Evolutionary conservation across 305 asterid genomes (phyloP).

Genomic region (Fraxinus nigra): DNA sequence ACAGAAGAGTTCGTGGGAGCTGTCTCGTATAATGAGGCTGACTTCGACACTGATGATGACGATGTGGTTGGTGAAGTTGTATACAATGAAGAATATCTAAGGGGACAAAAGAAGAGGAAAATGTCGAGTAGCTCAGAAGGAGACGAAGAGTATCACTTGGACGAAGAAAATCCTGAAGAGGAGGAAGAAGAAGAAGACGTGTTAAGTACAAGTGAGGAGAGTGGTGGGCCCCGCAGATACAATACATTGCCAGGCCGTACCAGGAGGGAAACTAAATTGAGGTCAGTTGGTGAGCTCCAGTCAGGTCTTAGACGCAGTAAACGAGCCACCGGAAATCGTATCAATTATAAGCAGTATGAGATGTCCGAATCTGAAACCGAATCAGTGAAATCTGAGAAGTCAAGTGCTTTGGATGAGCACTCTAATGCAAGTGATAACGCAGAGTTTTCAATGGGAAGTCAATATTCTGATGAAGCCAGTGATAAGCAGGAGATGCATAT

Average conservation of each 20-base stretch:
- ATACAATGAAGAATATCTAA: constrained; percentile 81
- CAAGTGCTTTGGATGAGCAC: constrained; percentile 36
- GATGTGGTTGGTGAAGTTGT: constrained; percentile 89
- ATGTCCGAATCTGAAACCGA: constrained; percentile 80
- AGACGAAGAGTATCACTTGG: constrained; percentile 76
- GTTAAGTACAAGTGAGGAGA: constrained; percentile 62
- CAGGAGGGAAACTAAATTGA: constrained; percentile 64
- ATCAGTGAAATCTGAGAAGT: constrained; percentile 44
- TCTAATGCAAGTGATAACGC: constrained; percentile 43
- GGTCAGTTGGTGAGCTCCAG: constrained; percentile 58
- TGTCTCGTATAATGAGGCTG: constrained; percentile 67
- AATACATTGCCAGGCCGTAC: constrained; percentile 56
- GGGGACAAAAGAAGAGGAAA: constrained; percentile 53
- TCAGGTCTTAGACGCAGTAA: constrained; percentile 86
- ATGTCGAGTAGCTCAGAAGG: constrained; percentile 88
- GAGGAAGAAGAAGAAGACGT: constrained; percentile 43
- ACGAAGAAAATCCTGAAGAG: constrained; percentile 73
- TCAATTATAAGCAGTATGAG: constrained; percentile 68
- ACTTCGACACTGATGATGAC: constrained; percentile 77
- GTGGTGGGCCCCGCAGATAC: constrained; percentile 44
- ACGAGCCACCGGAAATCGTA: constrained; percentile 73
- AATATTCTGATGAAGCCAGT: constrained; percentile 24
- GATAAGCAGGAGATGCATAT: constrained; percentile 27
- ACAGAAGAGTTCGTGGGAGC: constrained; percentile 63
- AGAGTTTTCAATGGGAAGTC: constrained; percentile 39